A percentile compares a stretch with the other conserved stretches of the same genome.
Evolutionary conservation across 257 asterid species (phyloP).

Genomic region (Nyctanthes arbortristis): DNA sequence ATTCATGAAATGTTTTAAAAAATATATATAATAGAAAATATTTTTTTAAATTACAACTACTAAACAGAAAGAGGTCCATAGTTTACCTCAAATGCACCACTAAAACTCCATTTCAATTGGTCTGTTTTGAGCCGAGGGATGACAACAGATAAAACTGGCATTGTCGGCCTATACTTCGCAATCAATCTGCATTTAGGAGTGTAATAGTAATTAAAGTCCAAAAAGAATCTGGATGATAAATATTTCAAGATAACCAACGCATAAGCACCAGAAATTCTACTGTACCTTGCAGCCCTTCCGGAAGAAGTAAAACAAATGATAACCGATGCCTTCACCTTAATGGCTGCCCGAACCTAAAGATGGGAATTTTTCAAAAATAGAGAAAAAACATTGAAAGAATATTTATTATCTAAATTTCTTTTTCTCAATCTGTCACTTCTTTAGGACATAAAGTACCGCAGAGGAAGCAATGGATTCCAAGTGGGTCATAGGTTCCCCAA

Average conservation of each 20-base stretch:
- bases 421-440: neutral
- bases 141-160: too few relatives aligned
- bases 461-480: conserved; percentile 71
- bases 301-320: conserved; percentile 93
- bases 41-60: too few relatives aligned
- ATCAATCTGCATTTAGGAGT: conserved; percentile 26
- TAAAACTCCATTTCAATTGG: too few relatives aligned
- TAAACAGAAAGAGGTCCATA: too few relatives aligned
- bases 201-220: neutral
- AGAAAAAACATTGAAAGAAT: neutral
- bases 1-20: conserved; percentile 13
- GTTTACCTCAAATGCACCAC: too few relatives aligned
- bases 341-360: conserved; percentile 79
- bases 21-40: too few relatives aligned
- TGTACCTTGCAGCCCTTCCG: conserved; percentile 92
- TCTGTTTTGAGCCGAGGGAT: too few relatives aligned
- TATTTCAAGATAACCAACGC: neutral
- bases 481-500: conserved; percentile 68
- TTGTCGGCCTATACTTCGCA: too few relatives aligned
- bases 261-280: neutral
- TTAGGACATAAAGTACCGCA: conserved; percentile 41
- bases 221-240: conserved; percentile 1
- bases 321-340: conserved; percentile 92
- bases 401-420: neutral
- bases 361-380: neutral